A percentile compares a stretch with the other conserved stretches of the same genome.
Evolutionary conservation across 768 basidiomycete species (phyloP).

Genomic region (Omphalotus guepiniiformis): DNA sequence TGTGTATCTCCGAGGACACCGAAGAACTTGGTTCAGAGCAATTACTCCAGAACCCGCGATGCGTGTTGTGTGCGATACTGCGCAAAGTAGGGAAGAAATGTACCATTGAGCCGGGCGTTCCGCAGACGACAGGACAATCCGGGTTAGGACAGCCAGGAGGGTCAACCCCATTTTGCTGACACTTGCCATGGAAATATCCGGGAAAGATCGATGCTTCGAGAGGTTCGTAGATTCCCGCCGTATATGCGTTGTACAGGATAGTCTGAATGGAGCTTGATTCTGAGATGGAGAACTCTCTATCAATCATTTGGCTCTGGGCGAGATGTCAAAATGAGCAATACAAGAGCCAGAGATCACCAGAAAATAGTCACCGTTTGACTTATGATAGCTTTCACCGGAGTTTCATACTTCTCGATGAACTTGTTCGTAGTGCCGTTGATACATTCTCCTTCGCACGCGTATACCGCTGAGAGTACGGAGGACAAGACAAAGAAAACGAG

Average conservation of each 20-base stretch:
- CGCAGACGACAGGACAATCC: constrained; percentile 73
- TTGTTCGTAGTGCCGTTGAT: constrained; percentile 56
- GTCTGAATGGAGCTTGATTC: too few species aligned
- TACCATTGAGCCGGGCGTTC: constrained; percentile 76
- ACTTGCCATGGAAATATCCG: constrained; percentile 74
- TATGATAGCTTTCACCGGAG: constrained; percentile 35
- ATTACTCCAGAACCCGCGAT: too few species aligned
- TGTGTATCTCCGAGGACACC: too few species aligned
- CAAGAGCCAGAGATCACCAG: not conserved
- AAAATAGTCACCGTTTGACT: constrained; percentile 36
- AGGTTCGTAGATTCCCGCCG: constrained; percentile 34
- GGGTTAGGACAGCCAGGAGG: constrained; percentile 76
- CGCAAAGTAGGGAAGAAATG: constrained; percentile 56
- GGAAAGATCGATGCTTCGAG: constrained; percentile 63
- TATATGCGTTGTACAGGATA: constrained; percentile 44
- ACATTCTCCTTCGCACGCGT: constrained; percentile 72
- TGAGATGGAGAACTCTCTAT: too few species aligned
- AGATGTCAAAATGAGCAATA: not conserved
- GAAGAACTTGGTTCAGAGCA: too few species aligned
- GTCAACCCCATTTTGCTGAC: constrained; percentile 41
- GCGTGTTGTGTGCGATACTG: constrained; percentile 44
- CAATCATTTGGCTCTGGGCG: too few species aligned
- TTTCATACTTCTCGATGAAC: constrained; percentile 46
- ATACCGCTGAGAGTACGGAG: too few species aligned
- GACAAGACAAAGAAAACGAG: too few species aligned